These are phyloP conservation scores for Cystofilobasidium macerans DNA, from an alignment of 768 basidiomycete genomes.

Conservation along the genomic window DNA sequence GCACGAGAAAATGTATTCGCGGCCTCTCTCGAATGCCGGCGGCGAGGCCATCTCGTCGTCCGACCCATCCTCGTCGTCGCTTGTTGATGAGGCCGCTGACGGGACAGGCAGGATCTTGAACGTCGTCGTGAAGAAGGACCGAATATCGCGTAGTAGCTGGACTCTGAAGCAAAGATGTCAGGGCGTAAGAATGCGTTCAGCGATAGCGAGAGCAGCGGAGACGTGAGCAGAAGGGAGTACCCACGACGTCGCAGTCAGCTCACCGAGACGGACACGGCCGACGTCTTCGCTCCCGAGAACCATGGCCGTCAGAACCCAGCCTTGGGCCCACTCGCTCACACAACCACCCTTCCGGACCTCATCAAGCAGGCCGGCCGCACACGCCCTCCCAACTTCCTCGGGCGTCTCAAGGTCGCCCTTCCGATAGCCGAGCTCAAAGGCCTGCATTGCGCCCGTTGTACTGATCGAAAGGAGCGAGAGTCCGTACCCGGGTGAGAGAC, in stretches of 20 bases:
- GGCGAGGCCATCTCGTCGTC: slow-evolving; percentile 38
- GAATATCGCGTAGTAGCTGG: slow-evolving; percentile 76
- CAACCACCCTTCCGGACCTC: slow-evolving; percentile 79
- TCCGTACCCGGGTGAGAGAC: slow-evolving; percentile 87
- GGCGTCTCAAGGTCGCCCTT: slow-evolving; percentile 49
- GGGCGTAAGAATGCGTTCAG: background rate
- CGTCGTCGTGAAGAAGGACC: slow-evolving; percentile 71
- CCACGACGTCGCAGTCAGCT: slow-evolving; percentile 68
- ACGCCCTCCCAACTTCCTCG: slow-evolving; percentile 79
- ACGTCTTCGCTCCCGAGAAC: slow-evolving; percentile 96
- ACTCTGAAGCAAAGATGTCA: slow-evolving; percentile 46
- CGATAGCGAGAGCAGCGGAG: slow-evolving; percentile 11
- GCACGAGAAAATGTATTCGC: slow-evolving; percentile 71
- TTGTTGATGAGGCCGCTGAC: slow-evolving; percentile 6
- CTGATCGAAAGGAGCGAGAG: slow-evolving; percentile 82
- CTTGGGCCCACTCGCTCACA: slow-evolving; percentile 80
- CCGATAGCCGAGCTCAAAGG: slow-evolving; percentile 74
- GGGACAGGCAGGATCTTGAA: slow-evolving; percentile 64
- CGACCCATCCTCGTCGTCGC: slow-evolving; percentile 7
- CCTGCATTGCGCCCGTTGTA: slow-evolving; percentile 77
- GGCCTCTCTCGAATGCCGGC: slow-evolving; percentile 43
- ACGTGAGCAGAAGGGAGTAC: background rate
- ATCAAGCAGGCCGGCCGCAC: slow-evolving; percentile 62
- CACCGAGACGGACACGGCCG: slow-evolving; percentile 73
- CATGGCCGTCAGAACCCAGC: slow-evolving; percentile 76